phyloP scores from a whole-genome alignment of 352 stramenopile species.

The Phytophthora sp. region DNA sequence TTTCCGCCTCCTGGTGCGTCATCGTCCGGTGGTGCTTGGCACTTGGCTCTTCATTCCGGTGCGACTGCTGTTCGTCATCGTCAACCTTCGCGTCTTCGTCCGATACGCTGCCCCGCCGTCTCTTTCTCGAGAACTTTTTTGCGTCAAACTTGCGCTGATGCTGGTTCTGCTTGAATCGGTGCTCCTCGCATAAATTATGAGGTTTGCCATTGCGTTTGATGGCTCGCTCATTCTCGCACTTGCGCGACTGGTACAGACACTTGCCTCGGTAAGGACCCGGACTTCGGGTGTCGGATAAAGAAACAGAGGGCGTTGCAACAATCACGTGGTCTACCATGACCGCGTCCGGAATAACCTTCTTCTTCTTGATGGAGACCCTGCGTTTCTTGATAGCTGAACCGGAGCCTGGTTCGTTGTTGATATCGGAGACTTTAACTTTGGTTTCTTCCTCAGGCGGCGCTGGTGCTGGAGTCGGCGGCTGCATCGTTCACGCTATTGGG shows the following conservation, averaged over 20 bases:
- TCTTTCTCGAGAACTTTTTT: slow-evolving; percentile 76
- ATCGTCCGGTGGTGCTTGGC: slow-evolving; percentile 14
- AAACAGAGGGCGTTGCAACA: slow-evolving; percentile 1
- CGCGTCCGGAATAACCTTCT: slow-evolving; percentile 2
- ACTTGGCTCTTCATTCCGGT: slow-evolving; percentile 1
- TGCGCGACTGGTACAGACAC: slow-evolving; percentile 80
- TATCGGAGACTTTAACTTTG: slow-evolving; percentile 15
- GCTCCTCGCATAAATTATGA: slow-evolving; percentile 82
- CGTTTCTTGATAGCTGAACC: slow-evolving; percentile 13
- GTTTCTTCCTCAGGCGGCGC: too few species aligned
- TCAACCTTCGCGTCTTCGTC: slow-evolving; percentile 27
- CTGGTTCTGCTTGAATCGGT: slow-evolving; percentile 81
- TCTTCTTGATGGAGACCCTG: slow-evolving; percentile 6
- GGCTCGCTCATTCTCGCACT: slow-evolving; percentile 82
- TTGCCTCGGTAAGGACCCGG: slow-evolving; percentile 56
- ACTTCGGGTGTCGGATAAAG: slow-evolving; percentile 9
- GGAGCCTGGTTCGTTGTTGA: background rate
- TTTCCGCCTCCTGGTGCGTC: slow-evolving; percentile 8
- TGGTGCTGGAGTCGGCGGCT: slow-evolving; percentile 1
- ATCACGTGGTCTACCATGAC: background rate
- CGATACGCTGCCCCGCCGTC: slow-evolving; percentile 32
- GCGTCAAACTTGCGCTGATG: slow-evolving; percentile 86
- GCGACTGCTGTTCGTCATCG: background rate
- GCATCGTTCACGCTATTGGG: slow-evolving; percentile 18
- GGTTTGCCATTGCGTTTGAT: slow-evolving; percentile 81